These are phyloP conservation scores for Yamadazyma tumulicola DNA, from an alignment of 805 yeast genomes.

Conservation along the genomic window DNA sequence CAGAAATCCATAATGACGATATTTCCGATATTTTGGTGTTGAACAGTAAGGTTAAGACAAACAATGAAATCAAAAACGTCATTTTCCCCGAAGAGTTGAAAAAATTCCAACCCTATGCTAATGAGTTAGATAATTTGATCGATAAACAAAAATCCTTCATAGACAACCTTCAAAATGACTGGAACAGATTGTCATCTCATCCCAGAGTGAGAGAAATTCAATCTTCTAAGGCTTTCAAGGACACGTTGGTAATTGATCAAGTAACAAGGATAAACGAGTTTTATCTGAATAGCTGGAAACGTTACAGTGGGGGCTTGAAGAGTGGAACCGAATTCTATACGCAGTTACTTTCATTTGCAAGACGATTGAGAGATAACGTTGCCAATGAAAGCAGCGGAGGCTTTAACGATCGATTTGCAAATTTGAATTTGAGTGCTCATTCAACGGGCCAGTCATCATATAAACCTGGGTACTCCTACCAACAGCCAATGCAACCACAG, in stretches of 20 bases:
- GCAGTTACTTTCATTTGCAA: conserved; percentile 38
- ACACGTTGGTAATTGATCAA: conserved; percentile 29
- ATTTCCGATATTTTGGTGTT: conserved; percentile 71
- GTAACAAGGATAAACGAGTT: conserved; percentile 42
- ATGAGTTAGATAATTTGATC: conserved; percentile 65
- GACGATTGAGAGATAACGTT: conserved; percentile 7
- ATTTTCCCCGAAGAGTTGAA: conserved; percentile 67
- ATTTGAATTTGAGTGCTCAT: conserved; percentile 8
- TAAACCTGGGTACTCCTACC: not conserved
- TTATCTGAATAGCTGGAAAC: conserved; percentile 47
- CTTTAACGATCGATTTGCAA: conserved; percentile 7
- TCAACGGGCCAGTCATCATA: conserved; percentile 3
- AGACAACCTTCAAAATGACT: conserved; percentile 21
- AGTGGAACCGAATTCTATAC: conserved; percentile 66
- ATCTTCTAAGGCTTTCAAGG: conserved; percentile 39
- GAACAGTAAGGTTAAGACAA: conserved; percentile 54
- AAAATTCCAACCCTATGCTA: conserved; percentile 69
- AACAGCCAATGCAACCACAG: not conserved
- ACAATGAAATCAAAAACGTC: conserved; percentile 51
- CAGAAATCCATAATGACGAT: conserved; percentile 74
- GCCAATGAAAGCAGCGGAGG: conserved; percentile 3
- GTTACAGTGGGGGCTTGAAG: conserved; percentile 53
- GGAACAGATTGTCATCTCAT: conserved; percentile 26
- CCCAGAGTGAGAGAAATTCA: conserved; percentile 38
- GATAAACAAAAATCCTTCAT: conserved; percentile 57